Conservation (phyloP, 495 filamentous ascomycete species). For the Penicillium coprophilum region DNA sequence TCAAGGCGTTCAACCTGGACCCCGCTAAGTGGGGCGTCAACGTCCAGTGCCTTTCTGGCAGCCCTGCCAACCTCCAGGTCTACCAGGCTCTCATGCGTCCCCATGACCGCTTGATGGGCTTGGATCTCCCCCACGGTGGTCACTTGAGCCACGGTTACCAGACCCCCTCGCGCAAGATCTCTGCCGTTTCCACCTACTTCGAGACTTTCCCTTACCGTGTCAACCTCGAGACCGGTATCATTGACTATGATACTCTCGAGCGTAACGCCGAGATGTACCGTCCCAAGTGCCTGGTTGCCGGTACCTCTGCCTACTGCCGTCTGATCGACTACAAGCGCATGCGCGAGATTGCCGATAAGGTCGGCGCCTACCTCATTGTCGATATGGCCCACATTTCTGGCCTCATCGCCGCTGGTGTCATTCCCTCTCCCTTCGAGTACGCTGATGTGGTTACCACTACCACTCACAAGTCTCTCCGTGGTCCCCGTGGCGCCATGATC, state of each 20-base stretch:
- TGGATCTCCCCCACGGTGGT: slow-evolving; percentile 96
- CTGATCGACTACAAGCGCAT: slow-evolving; percentile 96
- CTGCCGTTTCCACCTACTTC: slow-evolving; percentile 90
- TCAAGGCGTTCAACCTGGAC: slow-evolving; percentile 87
- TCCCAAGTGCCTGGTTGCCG: slow-evolving; percentile 92
- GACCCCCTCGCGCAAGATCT: slow-evolving; percentile 89
- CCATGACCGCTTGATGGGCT: slow-evolving; percentile 94
- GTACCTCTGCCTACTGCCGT: slow-evolving; percentile 98
- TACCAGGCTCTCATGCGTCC: slow-evolving; percentile 99
- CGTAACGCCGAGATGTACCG: slow-evolving; percentile 91
- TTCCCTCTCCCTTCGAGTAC: slow-evolving; percentile 89
- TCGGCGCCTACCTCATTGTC: slow-evolving; percentile 90
- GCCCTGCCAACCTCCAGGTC: slow-evolving; percentile 94
- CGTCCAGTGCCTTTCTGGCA: slow-evolving; percentile 87
- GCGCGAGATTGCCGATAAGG: slow-evolving; percentile 92
- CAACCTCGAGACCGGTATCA: slow-evolving; percentile 88
- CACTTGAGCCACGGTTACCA: slow-evolving; percentile 99
- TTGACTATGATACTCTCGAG: slow-evolving; percentile 93
- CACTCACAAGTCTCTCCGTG: slow-evolving; percentile 98
- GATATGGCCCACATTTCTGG: slow-evolving; percentile 99
- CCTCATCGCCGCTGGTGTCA: slow-evolving; percentile 87
- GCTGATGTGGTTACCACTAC: slow-evolving; percentile 98
- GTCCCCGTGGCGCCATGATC: slow-evolving; percentile 99
- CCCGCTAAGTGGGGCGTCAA: slow-evolving; percentile 96
- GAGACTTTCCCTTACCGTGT: slow-evolving; percentile 94